Percentiles rank a stretch among this genome's conserved stretches.
Evolutionary conservation across 2,329 filamentous ascomycete species (phyloP).

Genomic region (Nigrospora oryzae): DNA sequence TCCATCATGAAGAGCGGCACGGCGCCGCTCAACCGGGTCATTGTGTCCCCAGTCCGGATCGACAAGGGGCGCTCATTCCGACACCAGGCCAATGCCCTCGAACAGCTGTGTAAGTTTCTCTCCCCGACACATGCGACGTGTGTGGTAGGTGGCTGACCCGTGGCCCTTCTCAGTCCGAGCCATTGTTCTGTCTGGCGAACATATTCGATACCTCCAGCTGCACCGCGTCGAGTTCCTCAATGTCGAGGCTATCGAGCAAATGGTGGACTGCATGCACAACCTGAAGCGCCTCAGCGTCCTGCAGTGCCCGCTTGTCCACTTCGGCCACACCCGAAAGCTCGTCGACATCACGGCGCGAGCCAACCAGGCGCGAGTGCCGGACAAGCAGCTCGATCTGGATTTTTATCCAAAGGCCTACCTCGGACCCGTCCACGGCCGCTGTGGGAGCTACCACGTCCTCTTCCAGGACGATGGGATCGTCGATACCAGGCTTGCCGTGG

Average conservation of each 20-base stretch:
- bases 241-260: slow-evolving; percentile 6
- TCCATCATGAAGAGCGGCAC: too few species aligned
- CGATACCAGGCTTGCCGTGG: slow-evolving; percentile 7
- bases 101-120: background rate
- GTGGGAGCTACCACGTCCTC: slow-evolving; percentile 11
- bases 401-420: slow-evolving; percentile 5
- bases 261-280: slow-evolving; percentile 9
- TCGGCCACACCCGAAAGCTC: slow-evolving; percentile 10
- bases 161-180: background rate
- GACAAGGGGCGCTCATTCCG: too few species aligned
- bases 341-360: slow-evolving; percentile 8
- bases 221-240: slow-evolving; percentile 16
- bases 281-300: slow-evolving; percentile 15
- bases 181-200: slow-evolving; percentile 1
- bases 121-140: background rate
- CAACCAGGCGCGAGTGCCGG: slow-evolving; percentile 6
- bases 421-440: slow-evolving; percentile 7
- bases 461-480: slow-evolving; percentile 10
- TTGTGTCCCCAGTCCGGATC: too few species aligned
- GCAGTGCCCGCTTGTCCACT: slow-evolving; percentile 19
- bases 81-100: background rate
- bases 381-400: slow-evolving; percentile 9
- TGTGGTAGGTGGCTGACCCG: background rate
- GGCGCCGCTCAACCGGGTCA: too few species aligned
- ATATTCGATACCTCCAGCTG: slow-evolving; percentile 13